Evolutionary conservation across 306 rosid species (phyloP), one percentile per base, ranked within the genome.

Genomic region (Parietaria judaica): DNA sequence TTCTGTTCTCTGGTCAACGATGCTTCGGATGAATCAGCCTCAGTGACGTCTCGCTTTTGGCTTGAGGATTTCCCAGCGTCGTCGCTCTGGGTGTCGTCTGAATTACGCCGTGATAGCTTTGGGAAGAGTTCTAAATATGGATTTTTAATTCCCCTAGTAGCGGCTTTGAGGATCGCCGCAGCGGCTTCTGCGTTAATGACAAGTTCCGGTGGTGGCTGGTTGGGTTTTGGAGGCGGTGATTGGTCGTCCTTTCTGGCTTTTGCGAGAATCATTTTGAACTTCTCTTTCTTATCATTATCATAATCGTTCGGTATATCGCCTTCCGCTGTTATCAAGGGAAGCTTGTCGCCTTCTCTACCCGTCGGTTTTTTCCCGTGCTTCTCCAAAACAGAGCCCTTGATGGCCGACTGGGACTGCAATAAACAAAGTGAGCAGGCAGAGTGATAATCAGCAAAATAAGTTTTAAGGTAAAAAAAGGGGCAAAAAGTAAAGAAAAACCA

Each of bases 91-190:
- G 76, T 78, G 67, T 72, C 83, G 75, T 66, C 76, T 64, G 53
- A 76, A 66, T 81, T 75, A 70, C 81, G 65, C 0, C 59, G 65
- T 72, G 85, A 81, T 15, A 84, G 51, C 71, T 69, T 86, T 14
- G 67, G 60, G 39, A 81, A 69, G 41, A 68, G 17, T 54, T 76
- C 91, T 11, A 89, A 61, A 69, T 60, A 64, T 5, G 92, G 81
- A 54, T 73, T 78, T 77, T 73, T 89, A 44, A 80, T 67, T 51
- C 95, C 92, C 79, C 86, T 78, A 43, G 87, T 84, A 61, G 84
- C 97, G 54, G 84, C 97, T 80, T 82, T 84, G 65, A 89, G 97
- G 75, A 89, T 89, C 76, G 89, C 97, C 3, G 87, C 95, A 0
- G 83, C 71, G 0, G 87, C 72, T 9, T 74, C 86, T 10, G 89